These are phyloP conservation scores for Lagenaria siceraria DNA, from an alignment of 306 rosid species.

Conservation along the genomic window DNA sequence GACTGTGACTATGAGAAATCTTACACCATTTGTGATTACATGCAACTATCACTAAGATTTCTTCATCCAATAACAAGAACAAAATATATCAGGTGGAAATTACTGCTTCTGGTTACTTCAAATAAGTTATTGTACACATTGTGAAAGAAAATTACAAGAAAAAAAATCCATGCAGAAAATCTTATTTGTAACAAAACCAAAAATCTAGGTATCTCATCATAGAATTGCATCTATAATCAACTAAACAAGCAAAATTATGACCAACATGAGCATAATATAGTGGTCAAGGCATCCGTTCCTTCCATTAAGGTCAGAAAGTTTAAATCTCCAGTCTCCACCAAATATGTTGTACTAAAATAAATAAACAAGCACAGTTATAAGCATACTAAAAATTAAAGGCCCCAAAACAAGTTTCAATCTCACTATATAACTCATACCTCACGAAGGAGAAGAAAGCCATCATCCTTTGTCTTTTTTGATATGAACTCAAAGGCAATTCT, in stretches of 20 bases:
- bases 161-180: neutral
- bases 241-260: neutral
- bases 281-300: neutral
- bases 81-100: neutral
- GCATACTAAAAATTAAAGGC: neutral
- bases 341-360: neutral
- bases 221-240: neutral
- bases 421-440: slow-evolving; percentile 24
- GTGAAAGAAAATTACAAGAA: neutral
- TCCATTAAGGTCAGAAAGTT: neutral
- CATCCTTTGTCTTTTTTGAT: slow-evolving; percentile 11
- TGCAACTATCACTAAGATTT: neutral
- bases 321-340: neutral
- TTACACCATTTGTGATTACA: neutral
- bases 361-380: neutral
- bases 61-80: neutral
- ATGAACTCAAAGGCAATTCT: slow-evolving; percentile 24
- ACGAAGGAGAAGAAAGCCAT: slow-evolving; percentile 14
- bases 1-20: neutral
- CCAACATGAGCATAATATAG: neutral
- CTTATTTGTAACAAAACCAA: neutral
- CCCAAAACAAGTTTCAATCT: neutral
- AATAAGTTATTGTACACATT: neutral
- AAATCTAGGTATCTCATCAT: neutral
- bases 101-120: neutral